A percentile compares a stretch with the other conserved stretches of the same genome.
Evolutionary conservation across 2,329 filamentous ascomycete genomes (phyloP).

Genomic region (Beauveria scarabaeidicola): DNA sequence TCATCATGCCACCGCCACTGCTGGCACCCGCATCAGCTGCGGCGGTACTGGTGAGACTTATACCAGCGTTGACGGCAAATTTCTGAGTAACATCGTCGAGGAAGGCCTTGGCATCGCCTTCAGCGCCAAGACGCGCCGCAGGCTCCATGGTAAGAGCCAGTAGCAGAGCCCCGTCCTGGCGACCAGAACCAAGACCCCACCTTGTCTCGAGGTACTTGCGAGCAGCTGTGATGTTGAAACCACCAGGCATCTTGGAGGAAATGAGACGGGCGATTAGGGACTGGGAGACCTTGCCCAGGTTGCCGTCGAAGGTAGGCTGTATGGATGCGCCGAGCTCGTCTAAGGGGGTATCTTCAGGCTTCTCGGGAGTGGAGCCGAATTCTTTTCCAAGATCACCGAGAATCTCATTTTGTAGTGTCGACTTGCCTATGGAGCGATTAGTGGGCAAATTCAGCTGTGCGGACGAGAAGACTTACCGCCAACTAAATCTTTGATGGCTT

Average conservation of each 20-base stretch:
- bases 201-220: constrained; percentile 91
- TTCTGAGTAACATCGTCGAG: constrained; percentile 83
- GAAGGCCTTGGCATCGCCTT: constrained; percentile 85
- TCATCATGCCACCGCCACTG: constrained; percentile 87
- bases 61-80: constrained; percentile 75
- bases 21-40: constrained; percentile 65
- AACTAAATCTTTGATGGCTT: constrained; percentile 97
- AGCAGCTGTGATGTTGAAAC: constrained; percentile 95
- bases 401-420: constrained; percentile 97
- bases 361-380: constrained; percentile 95
- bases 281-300: constrained; percentile 92
- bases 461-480: constrained; percentile 60
- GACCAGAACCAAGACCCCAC: constrained; percentile 79
- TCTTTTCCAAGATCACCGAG: constrained; percentile 96
- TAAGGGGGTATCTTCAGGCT: constrained; percentile 93
- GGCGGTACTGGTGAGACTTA: constrained; percentile 71
- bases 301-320: constrained; percentile 98
- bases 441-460: neutral
- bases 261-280: constrained; percentile 90
- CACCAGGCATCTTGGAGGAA: constrained; percentile 98
- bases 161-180: constrained; percentile 85
- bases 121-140: constrained; percentile 75
- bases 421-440: constrained; percentile 61
- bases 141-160: constrained; percentile 92
- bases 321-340: constrained; percentile 92